Conservation (phyloP, 257 asterid genomes). For the Cynanchum wilfordii region DNA sequence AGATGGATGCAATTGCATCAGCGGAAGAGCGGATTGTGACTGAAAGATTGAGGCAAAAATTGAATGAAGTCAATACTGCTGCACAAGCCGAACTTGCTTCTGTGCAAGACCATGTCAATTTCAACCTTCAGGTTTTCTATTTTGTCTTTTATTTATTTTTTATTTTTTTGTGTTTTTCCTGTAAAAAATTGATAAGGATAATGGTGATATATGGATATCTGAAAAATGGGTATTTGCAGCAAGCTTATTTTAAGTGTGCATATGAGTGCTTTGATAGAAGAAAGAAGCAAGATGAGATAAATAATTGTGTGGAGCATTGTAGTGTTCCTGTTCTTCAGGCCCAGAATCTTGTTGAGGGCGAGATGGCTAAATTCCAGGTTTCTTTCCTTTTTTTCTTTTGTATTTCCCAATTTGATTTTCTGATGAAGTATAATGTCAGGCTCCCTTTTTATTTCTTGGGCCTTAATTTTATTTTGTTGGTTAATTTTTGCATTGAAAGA, state of each 20-base stretch:
- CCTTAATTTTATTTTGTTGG: neutral
- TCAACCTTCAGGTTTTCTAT: conserved; percentile 74
- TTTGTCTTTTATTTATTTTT: neutral
- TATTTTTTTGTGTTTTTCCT: neutral
- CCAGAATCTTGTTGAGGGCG: conserved; percentile 75
- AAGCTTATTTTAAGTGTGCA: conserved; percentile 94
- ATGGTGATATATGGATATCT: neutral
- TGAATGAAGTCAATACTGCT: conserved; percentile 71
- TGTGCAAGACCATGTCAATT: conserved; percentile 84
- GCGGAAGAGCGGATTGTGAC: conserved; percentile 70
- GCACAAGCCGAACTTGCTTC: conserved; percentile 78
- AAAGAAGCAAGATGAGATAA: conserved; percentile 55
- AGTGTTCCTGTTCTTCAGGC: conserved; percentile 75
- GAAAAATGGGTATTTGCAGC: conserved; percentile 39
- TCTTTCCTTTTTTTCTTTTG: neutral
- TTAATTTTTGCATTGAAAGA: neutral
- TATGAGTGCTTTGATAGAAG: conserved; percentile 83
- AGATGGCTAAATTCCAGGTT: conserved; percentile 71
- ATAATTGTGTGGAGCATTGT: conserved; percentile 88
- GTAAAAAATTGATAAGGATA: neutral
- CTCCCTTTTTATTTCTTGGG: neutral
- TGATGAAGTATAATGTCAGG: neutral
- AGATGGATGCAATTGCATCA: conserved; percentile 84
- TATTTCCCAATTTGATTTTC: neutral
- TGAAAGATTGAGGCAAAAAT: conserved; percentile 69